Percentiles rank a stretch among this genome's conserved stretches.
Conservation (phyloP, 2,329 filamentous ascomycete species). For the Aspergillus tubingensis region DNA sequence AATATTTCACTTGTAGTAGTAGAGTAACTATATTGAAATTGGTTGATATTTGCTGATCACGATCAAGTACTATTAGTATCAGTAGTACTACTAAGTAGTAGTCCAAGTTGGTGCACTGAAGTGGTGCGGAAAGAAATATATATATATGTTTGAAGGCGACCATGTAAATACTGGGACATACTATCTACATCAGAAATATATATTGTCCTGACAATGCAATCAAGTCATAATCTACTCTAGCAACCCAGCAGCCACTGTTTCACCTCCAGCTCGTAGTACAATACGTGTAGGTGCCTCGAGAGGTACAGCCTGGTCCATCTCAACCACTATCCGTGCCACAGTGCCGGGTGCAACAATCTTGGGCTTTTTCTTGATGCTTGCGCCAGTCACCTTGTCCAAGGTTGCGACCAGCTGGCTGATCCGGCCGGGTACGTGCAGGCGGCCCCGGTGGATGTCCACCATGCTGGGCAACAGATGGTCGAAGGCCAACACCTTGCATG, state of each 20-base stretch:
- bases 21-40: too few species aligned
- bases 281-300: conserved; percentile 78
- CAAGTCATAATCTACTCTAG: conserved; percentile 56
- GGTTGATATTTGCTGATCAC: too few species aligned
- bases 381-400: conserved; percentile 76
- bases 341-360: conserved; percentile 77
- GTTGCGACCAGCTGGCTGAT: conserved; percentile 71
- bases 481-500: conserved; percentile 82
- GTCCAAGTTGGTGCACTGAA: too few species aligned
- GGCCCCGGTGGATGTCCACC: conserved; percentile 84
- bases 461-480: conserved; percentile 86
- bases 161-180: neutral
- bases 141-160: neutral
- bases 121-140: neutral
- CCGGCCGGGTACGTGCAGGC: conserved; percentile 74
- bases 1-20: too few species aligned
- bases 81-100: too few species aligned
- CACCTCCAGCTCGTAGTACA: conserved; percentile 75
- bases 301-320: conserved; percentile 72
- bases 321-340: conserved; percentile 75
- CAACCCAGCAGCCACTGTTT: conserved; percentile 84
- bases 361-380: conserved; percentile 78
- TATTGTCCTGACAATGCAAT: too few species aligned
- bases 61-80: too few species aligned
- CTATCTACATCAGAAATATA: too few species aligned